Evolutionary conservation across 768 basidiomycete genomes (phyloP), one percentile per base, ranked within the genome.

Genomic region (Psilocybe cubensis): DNA sequence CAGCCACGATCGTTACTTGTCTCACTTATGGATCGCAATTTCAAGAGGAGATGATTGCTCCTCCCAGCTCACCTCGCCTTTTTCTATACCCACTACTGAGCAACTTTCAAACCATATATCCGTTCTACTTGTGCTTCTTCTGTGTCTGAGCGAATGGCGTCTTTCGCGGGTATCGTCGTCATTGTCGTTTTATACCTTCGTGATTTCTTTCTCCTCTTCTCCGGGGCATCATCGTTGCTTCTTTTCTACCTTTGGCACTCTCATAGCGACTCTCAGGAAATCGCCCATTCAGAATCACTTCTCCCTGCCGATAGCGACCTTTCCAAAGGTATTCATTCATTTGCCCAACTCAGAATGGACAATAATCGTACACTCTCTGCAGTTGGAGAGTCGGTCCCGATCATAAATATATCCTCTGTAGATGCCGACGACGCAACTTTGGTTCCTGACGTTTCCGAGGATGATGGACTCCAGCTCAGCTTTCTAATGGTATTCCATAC

Each of bases 121-220:
- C n/a, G n/a, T n/a, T n/a, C n/a, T n/a, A n/a, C n/a, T n/a, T n/a
- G n/a, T n/a, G n/a, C n/a, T n/a, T n/a, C n/a, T n/a, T n/a, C n/a
- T 27, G 24, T 12, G 17, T 23, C 8, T 33, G 25, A 52, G 8
- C 35, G 11, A 9, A 52, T 52, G 56, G 14, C 27, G 21, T n/a
- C 43, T 40, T 21, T 58, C 35, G 20, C 18, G n/a, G 18, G 12
- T n/a, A 2, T 40, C 35, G 17, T 53, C 17, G 3, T 41, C 10
- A 21, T 29, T 25, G 14, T 38, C 17, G n/a, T 48, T n/a, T 20
- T 25, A 4, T 58, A 53, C n/a, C 38, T 53, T 21, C 44, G 52
- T n/a, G 52, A 58, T 38, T 41, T 58, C 10, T 58, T 23, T 52
- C 44, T 58, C 40, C 9, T 58, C 10, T 58, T 41, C 18, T 28